Evolutionary conservation across 1,284 basidiomycete genomes (phyloP).

Genomic region (Cystobasidium sp.): DNA sequence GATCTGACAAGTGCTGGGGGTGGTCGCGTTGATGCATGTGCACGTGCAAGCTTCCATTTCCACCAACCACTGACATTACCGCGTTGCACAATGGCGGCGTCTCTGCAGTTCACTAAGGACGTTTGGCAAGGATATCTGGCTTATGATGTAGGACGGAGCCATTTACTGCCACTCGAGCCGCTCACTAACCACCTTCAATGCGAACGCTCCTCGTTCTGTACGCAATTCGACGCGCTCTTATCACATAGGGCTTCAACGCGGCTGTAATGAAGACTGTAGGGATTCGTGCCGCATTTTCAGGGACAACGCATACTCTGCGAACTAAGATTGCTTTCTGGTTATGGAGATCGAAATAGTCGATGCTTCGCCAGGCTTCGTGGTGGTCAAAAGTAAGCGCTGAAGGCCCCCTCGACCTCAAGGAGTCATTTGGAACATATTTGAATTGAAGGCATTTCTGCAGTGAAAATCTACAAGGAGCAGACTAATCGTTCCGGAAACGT

Average conservation of each 20-base stretch:
- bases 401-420: neutral
- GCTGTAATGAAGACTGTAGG: conserved; percentile 27
- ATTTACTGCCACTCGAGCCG: neutral
- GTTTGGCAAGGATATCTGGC: conserved; percentile 50
- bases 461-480: conserved; percentile 36
- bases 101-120: conserved; percentile 41
- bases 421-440: neutral
- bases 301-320: conserved; percentile 11
- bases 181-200: neutral
- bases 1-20: neutral
- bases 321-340: neutral
- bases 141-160: conserved; percentile 25
- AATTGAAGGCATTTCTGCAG: neutral
- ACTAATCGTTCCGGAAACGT: conserved; percentile 56
- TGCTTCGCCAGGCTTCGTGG: conserved; percentile 28
- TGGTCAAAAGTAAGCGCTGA: conserved; percentile 5
- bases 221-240: conserved; percentile 45
- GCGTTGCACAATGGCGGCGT: conserved; percentile 27
- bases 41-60: neutral
- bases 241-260: conserved; percentile 28
- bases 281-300: neutral
- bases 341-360: conserved; percentile 26
- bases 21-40: neutral
- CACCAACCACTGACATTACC: neutral
- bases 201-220: conserved; percentile 3